Evolutionary conservation across 2,329 filamentous ascomycete genomes (phyloP), one percentile per base, ranked within the genome.

Genomic region (Penicillium capsulatum): DNA sequence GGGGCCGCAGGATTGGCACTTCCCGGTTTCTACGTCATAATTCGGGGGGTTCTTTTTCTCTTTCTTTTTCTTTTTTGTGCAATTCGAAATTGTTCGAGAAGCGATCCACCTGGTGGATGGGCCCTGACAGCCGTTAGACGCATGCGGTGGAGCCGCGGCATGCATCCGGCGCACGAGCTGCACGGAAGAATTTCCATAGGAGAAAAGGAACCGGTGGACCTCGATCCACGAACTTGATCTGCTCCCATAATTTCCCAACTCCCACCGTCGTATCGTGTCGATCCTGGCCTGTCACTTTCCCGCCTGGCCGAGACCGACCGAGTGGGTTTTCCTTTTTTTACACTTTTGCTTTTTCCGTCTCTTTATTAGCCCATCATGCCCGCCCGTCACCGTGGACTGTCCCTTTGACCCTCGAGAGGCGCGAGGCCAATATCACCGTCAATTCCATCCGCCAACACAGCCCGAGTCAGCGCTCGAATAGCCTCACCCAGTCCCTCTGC

Each of bases 1-100:
- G 47, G 35, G 48, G 44, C 17, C 17, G 13, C 38, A 31, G 34
- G 39, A 48, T 50, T 51, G 48, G 47, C n/a, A n/a, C n/a, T n/a
- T n/a, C n/a, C n/a, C n/a, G n/a, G n/a, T n/a, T n/a, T n/a, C n/a
- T n/a, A n/a, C n/a, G n/a, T n/a, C n/a, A n/a, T n/a, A n/a, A n/a
- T n/a, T n/a, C n/a, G n/a, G n/a, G n/a, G n/a, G n/a, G n/a, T n/a
- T n/a, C n/a, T n/a, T n/a, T n/a, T n/a, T n/a, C n/a, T n/a, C n/a
- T n/a, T n/a, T n/a, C n/a, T n/a, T n/a, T n/a, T n/a, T n/a, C n/a
- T n/a, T n/a, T n/a, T n/a, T n/a, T n/a, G n/a, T n/a, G n/a, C n/a
- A n/a, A n/a, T n/a, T n/a, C n/a, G n/a, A n/a, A n/a, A n/a, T n/a
- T n/a, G n/a, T n/a, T n/a, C n/a, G n/a, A n/a, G n/a, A n/a, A n/a